Conservation (phyloP, 805 yeast species). For the Candida vaughaniae region DNA sequence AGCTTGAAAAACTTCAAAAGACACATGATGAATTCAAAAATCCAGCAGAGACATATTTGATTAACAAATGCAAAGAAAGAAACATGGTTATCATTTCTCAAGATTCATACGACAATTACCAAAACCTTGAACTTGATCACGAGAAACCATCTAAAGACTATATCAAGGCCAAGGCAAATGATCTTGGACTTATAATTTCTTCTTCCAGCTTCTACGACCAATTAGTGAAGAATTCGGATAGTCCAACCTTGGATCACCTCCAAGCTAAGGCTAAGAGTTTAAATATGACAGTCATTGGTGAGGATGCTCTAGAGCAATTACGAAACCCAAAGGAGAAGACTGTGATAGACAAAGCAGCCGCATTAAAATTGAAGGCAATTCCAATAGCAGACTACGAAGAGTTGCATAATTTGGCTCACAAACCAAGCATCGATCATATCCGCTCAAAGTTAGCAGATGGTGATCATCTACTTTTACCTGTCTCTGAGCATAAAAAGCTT, state of each 20-base stretch:
- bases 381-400: conserved; percentile 10
- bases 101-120: conserved; percentile 14
- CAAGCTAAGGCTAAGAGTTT: conserved; percentile 18
- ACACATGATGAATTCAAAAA: conserved; percentile 9
- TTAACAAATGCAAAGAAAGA: conserved; percentile 19
- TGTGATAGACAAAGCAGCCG: conserved; percentile 9
- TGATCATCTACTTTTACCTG: conserved; percentile 15
- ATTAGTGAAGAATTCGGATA: conserved; percentile 22
- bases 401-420: conserved; percentile 17
- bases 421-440: conserved; percentile 20
- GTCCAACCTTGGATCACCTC: conserved; percentile 25
- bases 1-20: conserved; percentile 2
- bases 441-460: conserved; percentile 6
- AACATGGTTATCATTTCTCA: conserved; percentile 13
- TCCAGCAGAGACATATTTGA: conserved; percentile 31
- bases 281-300: conserved; percentile 7
- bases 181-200: conserved; percentile 31
- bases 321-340: conserved; percentile 11
- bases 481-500: conserved; percentile 14
- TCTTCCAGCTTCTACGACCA: conserved; percentile 30
- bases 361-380: conserved; percentile 10
- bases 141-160: conserved; percentile 35
- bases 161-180: conserved; percentile 33
- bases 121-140: conserved; percentile 21
- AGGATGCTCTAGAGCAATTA: conserved; percentile 2